Evolutionary conservation across 768 basidiomycete species (phyloP).

Genomic region (Nevesoporus exiguus): DNA sequence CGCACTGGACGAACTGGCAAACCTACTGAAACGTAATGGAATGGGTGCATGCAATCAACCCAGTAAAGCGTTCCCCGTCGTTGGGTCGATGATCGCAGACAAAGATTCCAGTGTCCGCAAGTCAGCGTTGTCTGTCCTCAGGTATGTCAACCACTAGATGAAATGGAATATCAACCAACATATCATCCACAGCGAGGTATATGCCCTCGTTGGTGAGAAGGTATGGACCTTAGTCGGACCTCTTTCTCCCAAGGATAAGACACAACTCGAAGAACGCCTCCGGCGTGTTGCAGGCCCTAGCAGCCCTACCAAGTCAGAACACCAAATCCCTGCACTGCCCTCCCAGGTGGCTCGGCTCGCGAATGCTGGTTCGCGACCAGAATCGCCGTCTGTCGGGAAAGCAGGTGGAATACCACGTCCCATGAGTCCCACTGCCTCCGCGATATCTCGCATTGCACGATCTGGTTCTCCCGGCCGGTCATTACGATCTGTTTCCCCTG

Average conservation of each 20-base stretch:
- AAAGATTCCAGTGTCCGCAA: constrained; percentile 88
- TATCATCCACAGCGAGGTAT: constrained; percentile 60
- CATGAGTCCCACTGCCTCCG: constrained; percentile 42
- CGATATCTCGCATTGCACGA: constrained; percentile 40
- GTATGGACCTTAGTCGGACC: constrained; percentile 77
- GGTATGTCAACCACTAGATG: constrained; percentile 45
- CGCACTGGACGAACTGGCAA: constrained; percentile 75
- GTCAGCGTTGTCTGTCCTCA: constrained; percentile 76
- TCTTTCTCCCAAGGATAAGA: constrained; percentile 83
- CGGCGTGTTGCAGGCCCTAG: constrained; percentile 75
- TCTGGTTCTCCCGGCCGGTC: constrained; percentile 40
- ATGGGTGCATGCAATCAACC: constrained; percentile 75
- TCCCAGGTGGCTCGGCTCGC: constrained; percentile 54
- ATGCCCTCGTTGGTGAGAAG: constrained; percentile 78
- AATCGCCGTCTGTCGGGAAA: constrained; percentile 44
- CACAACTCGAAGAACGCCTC: constrained; percentile 86
- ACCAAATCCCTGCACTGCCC: constrained; percentile 42
- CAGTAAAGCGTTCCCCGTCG: constrained; percentile 68
- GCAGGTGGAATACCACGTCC: constrained; percentile 46
- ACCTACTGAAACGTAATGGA: constrained; percentile 77
- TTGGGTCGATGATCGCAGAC: constrained; percentile 81
- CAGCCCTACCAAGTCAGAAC: constrained; percentile 37
- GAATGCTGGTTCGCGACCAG: constrained; percentile 43
- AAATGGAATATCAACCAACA: constrained; percentile 6
- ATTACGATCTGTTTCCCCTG: constrained; percentile 37